These are phyloP conservation scores for Oryza meyeriana DNA, from an alignment of 176 grass and related monocot species.

Conservation along the genomic window DNA sequence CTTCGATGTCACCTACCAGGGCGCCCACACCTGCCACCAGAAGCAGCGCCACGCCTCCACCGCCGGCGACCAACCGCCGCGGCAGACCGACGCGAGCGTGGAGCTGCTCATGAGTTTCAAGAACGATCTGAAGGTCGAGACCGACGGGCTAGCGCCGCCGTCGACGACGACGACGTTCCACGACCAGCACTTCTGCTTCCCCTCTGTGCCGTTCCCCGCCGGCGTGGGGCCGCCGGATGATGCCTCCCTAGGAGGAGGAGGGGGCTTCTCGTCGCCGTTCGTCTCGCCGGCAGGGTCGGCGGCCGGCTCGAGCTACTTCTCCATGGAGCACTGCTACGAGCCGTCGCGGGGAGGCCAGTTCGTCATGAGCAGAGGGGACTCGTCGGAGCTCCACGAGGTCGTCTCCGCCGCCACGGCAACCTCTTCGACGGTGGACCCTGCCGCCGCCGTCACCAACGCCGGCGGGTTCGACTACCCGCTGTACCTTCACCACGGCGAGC, in stretches of 20 bases:
- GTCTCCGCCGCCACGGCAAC: slow-evolving; percentile 35
- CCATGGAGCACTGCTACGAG: slow-evolving; percentile 23
- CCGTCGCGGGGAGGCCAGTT: neutral
- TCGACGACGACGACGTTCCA: neutral
- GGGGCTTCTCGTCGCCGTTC: slow-evolving; percentile 34
- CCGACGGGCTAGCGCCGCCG: neutral
- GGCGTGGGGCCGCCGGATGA: neutral
- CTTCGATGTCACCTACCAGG: slow-evolving; percentile 73
- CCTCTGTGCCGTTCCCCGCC: neutral
- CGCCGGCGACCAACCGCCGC: neutral
- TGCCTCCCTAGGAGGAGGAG: slow-evolving; percentile 10
- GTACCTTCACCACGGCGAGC: neutral
- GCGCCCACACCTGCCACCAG: slow-evolving; percentile 68
- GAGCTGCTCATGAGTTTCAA: slow-evolving; percentile 53
- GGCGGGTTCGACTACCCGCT: neutral
- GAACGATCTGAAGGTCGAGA: slow-evolving; percentile 37
- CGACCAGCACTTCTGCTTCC: slow-evolving; percentile 35
- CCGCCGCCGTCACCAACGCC: neutral
- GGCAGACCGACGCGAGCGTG: neutral
- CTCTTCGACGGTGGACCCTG: neutral
- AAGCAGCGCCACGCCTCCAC: neutral
- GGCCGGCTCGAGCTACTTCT: slow-evolving; percentile 38
- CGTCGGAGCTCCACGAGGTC: slow-evolving; percentile 57
- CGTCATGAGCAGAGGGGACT: slow-evolving; percentile 8
- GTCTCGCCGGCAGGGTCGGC: slow-evolving; percentile 12